These are phyloP conservation scores for Phytopythium chamaehyphon DNA, from an alignment of 352 stramenopile genomes.

Conservation along the genomic window DNA sequence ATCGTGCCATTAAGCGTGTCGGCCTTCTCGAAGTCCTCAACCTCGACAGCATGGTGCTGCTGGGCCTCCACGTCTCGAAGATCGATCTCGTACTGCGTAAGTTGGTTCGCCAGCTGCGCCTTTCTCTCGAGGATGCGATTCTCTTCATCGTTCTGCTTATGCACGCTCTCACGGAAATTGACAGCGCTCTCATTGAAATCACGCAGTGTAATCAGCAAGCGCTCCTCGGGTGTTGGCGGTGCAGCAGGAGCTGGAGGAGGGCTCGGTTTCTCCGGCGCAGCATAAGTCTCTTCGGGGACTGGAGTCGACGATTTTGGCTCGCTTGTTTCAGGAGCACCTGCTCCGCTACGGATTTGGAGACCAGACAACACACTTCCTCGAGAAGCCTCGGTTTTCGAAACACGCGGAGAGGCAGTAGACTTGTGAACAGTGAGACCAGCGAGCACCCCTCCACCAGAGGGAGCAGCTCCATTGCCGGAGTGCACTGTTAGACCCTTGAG, in stretches of 20 bases:
- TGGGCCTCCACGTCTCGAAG: conserved; percentile 74
- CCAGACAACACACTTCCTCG: conserved; percentile 42
- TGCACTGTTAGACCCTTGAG: conserved; percentile 66
- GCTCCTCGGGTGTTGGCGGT: conserved; percentile 55
- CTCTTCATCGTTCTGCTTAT: conserved; percentile 76
- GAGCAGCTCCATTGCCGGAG: conserved; percentile 5
- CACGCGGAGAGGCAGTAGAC: conserved; percentile 23
- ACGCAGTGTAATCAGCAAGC: conserved; percentile 56
- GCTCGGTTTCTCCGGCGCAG: conserved; percentile 22
- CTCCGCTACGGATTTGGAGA: conserved; percentile 35
- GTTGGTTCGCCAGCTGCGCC: conserved; percentile 49
- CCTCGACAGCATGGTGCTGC: conserved; percentile 72
- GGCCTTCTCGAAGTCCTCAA: conserved; percentile 84
- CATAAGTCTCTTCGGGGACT: conserved; percentile 10
- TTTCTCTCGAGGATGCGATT: conserved; percentile 68
- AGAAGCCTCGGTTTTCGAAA: conserved; percentile 18
- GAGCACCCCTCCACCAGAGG: conserved; percentile 41
- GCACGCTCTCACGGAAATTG: conserved; percentile 53
- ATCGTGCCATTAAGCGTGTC: conserved; percentile 79
- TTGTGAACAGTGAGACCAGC: conserved; percentile 64
- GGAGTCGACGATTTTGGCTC: conserved; percentile 7
- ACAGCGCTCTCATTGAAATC: conserved; percentile 75
- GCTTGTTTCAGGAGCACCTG: conserved; percentile 15
- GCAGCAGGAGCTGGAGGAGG: conserved; percentile 17
- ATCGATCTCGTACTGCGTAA: conserved; percentile 81